Conservation (phyloP, 345 rosid species). For the Eucalyptus camaldulensis region DNA sequence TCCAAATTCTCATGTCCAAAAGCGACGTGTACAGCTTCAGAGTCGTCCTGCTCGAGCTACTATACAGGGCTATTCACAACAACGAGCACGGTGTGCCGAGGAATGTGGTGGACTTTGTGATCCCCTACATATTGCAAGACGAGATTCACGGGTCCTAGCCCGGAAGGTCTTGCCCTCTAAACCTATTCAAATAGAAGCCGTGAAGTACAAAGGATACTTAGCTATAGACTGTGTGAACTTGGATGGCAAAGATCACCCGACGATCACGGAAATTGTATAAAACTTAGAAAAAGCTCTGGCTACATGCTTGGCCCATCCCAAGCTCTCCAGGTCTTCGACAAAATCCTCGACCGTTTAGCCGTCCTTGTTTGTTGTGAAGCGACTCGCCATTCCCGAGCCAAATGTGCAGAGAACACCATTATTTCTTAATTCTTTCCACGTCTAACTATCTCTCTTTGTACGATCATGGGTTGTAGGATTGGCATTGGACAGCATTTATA, state of each 20-base stretch:
- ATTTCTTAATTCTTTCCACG: neutral
- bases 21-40: constrained; percentile 76
- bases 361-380: too few relatives aligned
- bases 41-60: constrained; percentile 44
- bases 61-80: constrained; percentile 38
- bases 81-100: constrained; percentile 31
- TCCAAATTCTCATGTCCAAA: constrained; percentile 46
- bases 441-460: neutral
- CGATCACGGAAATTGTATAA: too few relatives aligned
- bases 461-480: constrained; percentile 97
- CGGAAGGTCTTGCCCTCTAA: too few relatives aligned
- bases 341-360: too few relatives aligned
- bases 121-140: constrained; percentile 47
- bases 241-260: too few relatives aligned
- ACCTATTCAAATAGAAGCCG: too few relatives aligned
- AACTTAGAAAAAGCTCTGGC: too few relatives aligned
- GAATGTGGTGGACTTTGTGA: constrained; percentile 49
- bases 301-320: too few relatives aligned
- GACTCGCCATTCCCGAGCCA: neutral
- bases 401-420: neutral
- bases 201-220: too few relatives aligned
- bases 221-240: too few relatives aligned
- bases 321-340: too few relatives aligned
- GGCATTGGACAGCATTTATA: constrained; percentile 71
- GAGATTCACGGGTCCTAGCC: neutral